Conservation (phyloP, 2,329 filamentous ascomycete genomes). For the Neofusicoccum umdonicola region DNA sequence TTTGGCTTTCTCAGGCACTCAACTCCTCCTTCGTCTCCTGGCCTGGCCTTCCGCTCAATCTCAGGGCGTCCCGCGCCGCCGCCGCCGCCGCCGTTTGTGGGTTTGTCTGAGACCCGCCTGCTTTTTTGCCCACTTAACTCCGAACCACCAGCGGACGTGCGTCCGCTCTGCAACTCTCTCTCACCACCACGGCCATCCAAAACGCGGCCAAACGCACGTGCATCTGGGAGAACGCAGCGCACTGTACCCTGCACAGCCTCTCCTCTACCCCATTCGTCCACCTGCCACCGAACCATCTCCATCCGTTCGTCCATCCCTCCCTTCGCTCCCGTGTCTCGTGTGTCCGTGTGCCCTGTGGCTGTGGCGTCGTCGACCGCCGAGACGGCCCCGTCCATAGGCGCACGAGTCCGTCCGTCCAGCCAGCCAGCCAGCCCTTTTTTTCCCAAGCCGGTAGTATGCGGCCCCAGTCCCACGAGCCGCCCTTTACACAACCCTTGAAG, state of each 20-base stretch:
- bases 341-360: no score
- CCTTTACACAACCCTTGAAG: no score
- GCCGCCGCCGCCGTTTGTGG: not conserved
- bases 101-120: not conserved
- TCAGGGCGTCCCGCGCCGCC: not conserved
- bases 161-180: not conserved
- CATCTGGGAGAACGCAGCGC: not conserved
- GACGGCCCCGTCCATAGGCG: no score
- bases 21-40: not conserved
- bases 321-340: not conserved
- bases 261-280: not conserved
- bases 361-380: no score
- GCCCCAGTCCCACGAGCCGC: no score
- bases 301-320: not conserved
- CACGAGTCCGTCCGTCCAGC: no score
- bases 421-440: no score
- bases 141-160: not conserved
- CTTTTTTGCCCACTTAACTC: not conserved
- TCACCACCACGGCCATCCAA: not conserved
- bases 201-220: not conserved
- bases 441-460: no score
- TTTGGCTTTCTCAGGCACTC: not conserved
- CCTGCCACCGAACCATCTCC: not conserved
- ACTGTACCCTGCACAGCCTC: not conserved
- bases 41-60: no score